Evolutionary conservation across 2,329 filamentous ascomycete genomes (phyloP).

Genomic region (Cytospora schulzeri): DNA sequence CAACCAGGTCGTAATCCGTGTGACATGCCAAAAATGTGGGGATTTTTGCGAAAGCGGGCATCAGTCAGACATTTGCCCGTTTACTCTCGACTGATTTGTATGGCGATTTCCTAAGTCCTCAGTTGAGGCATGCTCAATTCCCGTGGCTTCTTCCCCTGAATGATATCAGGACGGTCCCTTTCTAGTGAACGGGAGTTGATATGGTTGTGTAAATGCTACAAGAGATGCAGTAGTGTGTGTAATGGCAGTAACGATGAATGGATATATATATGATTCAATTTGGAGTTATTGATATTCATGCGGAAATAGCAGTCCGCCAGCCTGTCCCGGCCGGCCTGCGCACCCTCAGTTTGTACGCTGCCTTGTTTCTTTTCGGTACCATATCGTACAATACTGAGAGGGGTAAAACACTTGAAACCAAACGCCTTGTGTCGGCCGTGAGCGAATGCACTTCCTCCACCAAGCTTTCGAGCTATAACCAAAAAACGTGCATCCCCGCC

Average conservation of each 20-base stretch:
- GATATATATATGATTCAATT: background rate
- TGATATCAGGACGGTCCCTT: too few species aligned
- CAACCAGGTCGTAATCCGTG: background rate
- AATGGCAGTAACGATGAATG: background rate
- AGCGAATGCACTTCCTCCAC: constrained; percentile 14
- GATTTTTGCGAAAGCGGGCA: background rate
- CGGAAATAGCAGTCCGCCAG: background rate
- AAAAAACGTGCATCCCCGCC: constrained; percentile 6
- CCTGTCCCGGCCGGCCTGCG: background rate
- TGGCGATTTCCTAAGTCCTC: too few species aligned
- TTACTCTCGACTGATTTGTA: too few species aligned
- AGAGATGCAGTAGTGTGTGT: background rate
- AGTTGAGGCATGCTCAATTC: too few species aligned
- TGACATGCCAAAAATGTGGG: background rate
- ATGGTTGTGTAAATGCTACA: background rate
- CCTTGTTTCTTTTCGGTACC: constrained; percentile 3
- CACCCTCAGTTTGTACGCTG: background rate
- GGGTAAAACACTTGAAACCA: constrained; percentile 8
- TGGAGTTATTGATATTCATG: background rate
- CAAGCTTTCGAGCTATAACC: background rate
- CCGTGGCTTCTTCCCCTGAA: too few species aligned
- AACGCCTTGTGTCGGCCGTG: background rate
- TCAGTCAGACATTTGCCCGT: background rate
- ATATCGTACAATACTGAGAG: constrained; percentile 23
- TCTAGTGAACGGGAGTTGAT: too few species aligned